Evolutionary conservation across 352 stramenopile species (phyloP).

Genomic region (Phytophthora cryptogea): DNA sequence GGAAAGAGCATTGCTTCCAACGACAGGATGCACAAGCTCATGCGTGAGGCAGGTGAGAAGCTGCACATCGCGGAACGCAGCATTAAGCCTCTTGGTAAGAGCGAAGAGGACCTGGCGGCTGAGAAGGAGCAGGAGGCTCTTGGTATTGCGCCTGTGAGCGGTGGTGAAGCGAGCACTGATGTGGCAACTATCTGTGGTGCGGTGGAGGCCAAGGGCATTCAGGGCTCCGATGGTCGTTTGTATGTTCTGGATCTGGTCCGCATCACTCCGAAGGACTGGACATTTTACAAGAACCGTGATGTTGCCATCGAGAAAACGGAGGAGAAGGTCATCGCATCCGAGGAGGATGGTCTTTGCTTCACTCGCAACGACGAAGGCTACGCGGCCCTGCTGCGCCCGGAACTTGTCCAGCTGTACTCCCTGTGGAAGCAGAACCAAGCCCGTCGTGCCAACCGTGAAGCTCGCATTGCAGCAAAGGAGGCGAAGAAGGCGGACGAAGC

Average conservation of each 20-base stretch:
- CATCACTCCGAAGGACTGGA: slow-evolving; percentile 94
- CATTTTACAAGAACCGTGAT: slow-evolving; percentile 80
- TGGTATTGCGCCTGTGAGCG: slow-evolving; percentile 26
- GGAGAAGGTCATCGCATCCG: slow-evolving; percentile 24
- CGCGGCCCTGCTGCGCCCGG: slow-evolving; percentile 89
- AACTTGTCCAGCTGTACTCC: slow-evolving; percentile 92
- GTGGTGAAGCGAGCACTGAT: slow-evolving; percentile 60
- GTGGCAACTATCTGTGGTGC: slow-evolving; percentile 88
- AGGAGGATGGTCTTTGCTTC: slow-evolving; percentile 62
- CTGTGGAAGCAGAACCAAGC: slow-evolving; percentile 90
- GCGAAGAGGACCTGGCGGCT: slow-evolving; percentile 37
- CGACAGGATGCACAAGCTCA: slow-evolving; percentile 92
- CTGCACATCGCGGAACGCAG: slow-evolving; percentile 89
- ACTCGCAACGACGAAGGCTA: slow-evolving; percentile 87
- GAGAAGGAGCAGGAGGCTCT: slow-evolving; percentile 43
- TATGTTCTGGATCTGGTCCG: slow-evolving; percentile 96
- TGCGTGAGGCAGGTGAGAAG: slow-evolving; percentile 81
- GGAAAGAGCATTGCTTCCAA: slow-evolving; percentile 90
- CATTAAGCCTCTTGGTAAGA: slow-evolving; percentile 79
- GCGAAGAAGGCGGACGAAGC: slow-evolving; percentile 50
- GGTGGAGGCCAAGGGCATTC: slow-evolving; percentile 96
- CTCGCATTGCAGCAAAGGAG: slow-evolving; percentile 51
- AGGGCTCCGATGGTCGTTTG: slow-evolving; percentile 92
- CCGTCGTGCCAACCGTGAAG: slow-evolving; percentile 59
- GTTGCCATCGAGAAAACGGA: slow-evolving; percentile 15